A percentile compares a stretch with the other conserved stretches of the same genome.
Conservation (phyloP, 371 early-diverging fungal species). For the Actinomortierella ambigua region DNA sequence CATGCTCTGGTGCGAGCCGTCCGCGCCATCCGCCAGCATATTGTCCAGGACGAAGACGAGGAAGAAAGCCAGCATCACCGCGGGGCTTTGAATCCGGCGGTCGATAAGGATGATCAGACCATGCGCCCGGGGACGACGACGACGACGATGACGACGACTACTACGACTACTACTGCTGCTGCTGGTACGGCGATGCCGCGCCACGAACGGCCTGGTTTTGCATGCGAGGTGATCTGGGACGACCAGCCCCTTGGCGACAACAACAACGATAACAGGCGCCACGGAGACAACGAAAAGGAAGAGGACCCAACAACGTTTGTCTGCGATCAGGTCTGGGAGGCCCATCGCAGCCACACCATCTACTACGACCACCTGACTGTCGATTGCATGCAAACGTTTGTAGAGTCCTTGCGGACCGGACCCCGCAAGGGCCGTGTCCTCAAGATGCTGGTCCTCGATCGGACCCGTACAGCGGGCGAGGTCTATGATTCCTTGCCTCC, state of each 20-base stretch:
- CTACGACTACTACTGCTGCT: no score
- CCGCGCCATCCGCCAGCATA: no score
- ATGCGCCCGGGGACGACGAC: background rate
- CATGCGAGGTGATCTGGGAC: slow-evolving; percentile 36
- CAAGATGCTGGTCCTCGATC: slow-evolving; percentile 39
- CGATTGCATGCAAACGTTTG: slow-evolving; percentile 20
- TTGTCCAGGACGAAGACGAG: background rate
- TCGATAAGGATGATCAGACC: background rate
- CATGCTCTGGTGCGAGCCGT: slow-evolving; percentile 12
- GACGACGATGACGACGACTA: background rate
- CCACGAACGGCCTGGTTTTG: slow-evolving; percentile 31
- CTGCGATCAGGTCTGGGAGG: slow-evolving; percentile 33
- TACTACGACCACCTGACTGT: slow-evolving; percentile 27
- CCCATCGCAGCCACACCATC: slow-evolving; percentile 21
- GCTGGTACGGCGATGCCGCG: no score
- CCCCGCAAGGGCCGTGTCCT: slow-evolving; percentile 23
- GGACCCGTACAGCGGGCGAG: slow-evolving; percentile 19
- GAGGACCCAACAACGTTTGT: slow-evolving; percentile 31
- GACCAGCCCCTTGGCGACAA: background rate
- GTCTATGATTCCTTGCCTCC: slow-evolving; percentile 28
- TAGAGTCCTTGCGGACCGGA: slow-evolving; percentile 5
- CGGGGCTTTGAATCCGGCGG: background rate
- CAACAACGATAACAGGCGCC: no score
- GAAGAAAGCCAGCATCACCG: no score
- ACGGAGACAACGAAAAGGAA: no score